These are phyloP conservation scores for Heterobasidion parviporum DNA, from an alignment of 1,284 basidiomycete genomes.

Conservation along the genomic window DNA sequence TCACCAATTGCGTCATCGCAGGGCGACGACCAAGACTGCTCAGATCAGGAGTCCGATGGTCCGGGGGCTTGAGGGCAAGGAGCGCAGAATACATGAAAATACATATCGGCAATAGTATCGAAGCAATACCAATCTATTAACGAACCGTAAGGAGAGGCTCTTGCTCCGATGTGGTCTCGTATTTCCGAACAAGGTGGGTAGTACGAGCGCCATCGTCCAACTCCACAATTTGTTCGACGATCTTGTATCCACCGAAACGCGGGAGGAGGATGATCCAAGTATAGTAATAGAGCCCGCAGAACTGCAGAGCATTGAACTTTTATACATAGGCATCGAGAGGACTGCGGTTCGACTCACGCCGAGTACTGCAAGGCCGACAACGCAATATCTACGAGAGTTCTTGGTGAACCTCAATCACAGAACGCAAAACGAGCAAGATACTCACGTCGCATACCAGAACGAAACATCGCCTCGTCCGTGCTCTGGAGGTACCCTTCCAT, in stretches of 20 bases:
- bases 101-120: too few relatives aligned
- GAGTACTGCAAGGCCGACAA: slow-evolving; percentile 22
- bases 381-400: slow-evolving; percentile 12
- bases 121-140: background rate
- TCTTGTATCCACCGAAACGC: slow-evolving; percentile 20
- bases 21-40: too few relatives aligned
- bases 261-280: slow-evolving; percentile 26
- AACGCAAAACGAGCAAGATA: background rate
- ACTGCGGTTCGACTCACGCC: slow-evolving; percentile 1
- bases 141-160: background rate
- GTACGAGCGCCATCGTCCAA: slow-evolving; percentile 20
- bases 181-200: slow-evolving; percentile 14
- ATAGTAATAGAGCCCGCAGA: slow-evolving; percentile 25
- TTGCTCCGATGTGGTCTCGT: background rate
- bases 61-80: too few relatives aligned
- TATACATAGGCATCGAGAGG: too few relatives aligned
- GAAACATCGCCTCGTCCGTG: slow-evolving; percentile 19
- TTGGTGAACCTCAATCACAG: background rate
- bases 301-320: background rate
- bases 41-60: too few relatives aligned
- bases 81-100: too few relatives aligned
- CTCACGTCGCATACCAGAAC: slow-evolving; percentile 27
- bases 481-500: slow-evolving; percentile 24
- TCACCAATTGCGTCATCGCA: too few relatives aligned
- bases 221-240: slow-evolving; percentile 21